Evolutionary conservation across 768 basidiomycete species (phyloP), one percentile per base, ranked within the genome.

Genomic region (Mycena kentingensis): DNA sequence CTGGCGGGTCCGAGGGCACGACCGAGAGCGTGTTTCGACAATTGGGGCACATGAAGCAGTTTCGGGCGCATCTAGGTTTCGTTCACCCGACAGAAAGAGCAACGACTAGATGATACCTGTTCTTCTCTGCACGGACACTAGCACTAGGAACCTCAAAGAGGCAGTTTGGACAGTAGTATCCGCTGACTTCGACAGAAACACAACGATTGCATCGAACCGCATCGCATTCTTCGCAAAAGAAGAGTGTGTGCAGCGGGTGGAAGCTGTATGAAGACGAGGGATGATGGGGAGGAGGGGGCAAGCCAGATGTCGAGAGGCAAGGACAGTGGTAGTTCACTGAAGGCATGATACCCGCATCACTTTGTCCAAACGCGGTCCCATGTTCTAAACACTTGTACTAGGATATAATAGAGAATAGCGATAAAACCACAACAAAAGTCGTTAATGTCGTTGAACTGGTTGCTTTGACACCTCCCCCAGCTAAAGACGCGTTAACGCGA

Each of bases 141-240:
- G 97, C 97, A 66, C 88, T 93, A 1, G 97, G 96, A 11, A 99
- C 97, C 67, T 99, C 97, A 68, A 98, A 99, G 16, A 98, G 77
- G 68, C 97, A 99, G 68, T 96, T 95, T 27, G 97, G 97, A 67
- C 97, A 99, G 69, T 93, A 98, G 68, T 98, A 99, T 36, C 91
- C 92, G 66, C 92, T 90, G 67, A 98, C 90, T 81, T 99, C 97
- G 37, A 93, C 77, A 7, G 86, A 80, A 2, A 96, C 92, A 62
- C 97, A 99, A 58, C 86, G 81, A 67, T 97, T 90, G 66, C 97
- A 99, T 51, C 94, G 78, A 37, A 99, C 82, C 2, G 90, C 88
- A 69, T 98, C 96, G 70, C 97, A 99, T 80, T 98, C 96, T 70
- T 98, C 95, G 69, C 97, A 99, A 68, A 98, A 98, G 70, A 93